These are phyloP conservation scores for Pistacia vera DNA, from an alignment of 345 rosid genomes.

Conservation along the genomic window DNA sequence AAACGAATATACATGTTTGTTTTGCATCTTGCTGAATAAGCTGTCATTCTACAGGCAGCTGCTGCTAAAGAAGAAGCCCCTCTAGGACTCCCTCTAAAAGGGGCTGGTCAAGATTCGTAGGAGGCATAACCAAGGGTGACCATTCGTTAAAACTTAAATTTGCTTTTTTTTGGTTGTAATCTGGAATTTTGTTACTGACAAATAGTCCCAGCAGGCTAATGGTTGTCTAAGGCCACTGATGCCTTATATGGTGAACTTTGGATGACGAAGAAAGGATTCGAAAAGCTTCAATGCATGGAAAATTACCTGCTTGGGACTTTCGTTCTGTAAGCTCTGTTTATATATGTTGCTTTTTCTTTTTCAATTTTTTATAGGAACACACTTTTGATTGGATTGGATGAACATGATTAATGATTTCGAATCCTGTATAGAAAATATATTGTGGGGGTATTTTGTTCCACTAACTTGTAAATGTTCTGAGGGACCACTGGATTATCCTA, in stretches of 20 bases:
- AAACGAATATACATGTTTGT: neutral
- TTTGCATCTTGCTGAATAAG: conserved; percentile 17
- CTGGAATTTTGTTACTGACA: conserved; percentile 18
- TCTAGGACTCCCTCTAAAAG: conserved; percentile 97
- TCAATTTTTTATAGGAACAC: no score
- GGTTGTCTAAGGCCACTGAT: conserved; percentile 91
- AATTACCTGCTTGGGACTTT: conserved; percentile 93
- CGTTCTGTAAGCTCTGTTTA: conserved; percentile 79
- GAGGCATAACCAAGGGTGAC: conserved; percentile 83
- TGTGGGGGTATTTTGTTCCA: no score
- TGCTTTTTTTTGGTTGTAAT: conserved; percentile 9
- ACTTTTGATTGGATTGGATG: neutral
- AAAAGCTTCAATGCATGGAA: conserved; percentile 79
- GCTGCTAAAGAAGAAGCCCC: conserved; percentile 99
- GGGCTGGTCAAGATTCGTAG: conserved; percentile 96
- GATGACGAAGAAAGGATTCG: conserved; percentile 85
- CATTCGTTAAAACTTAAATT: conserved; percentile 19
- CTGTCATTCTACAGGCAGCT: conserved; percentile 72
- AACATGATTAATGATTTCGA: neutral
- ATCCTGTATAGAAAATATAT: no score
- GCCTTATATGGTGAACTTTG: conserved; percentile 96
- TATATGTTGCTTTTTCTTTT: neutral
- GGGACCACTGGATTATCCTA: no score
- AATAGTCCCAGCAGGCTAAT: conserved; percentile 52
- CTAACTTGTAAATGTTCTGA: no score